A percentile compares a stretch with the other conserved stretches of the same genome.
Conservation (phyloP, 768 basidiomycete species). For the Pleurotus ostreatus region DNA sequence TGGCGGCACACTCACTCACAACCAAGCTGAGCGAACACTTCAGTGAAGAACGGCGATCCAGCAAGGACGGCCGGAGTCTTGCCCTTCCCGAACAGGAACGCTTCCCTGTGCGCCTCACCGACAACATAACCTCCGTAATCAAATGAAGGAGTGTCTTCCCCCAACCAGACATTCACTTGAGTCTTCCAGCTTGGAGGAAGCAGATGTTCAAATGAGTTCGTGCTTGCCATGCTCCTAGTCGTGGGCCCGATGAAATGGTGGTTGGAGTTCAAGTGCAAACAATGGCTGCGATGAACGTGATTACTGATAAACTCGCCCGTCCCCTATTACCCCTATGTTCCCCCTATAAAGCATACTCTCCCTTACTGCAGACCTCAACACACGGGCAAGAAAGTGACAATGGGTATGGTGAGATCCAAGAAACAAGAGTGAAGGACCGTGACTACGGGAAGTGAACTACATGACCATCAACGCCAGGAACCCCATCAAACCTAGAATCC, state of each 20-base stretch:
- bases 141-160: conserved; percentile 93
- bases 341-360: too few species aligned
- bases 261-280: not conserved
- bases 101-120: conserved; percentile 82
- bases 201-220: conserved; percentile 56
- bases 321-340: too few species aligned
- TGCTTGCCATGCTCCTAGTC: not conserved
- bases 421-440: too few species aligned
- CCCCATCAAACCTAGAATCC: not conserved
- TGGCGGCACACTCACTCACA: conserved; percentile 67
- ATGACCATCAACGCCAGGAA: not conserved
- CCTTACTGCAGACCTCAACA: too few species aligned
- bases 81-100: conserved; percentile 89
- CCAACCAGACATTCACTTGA: conserved; percentile 78
- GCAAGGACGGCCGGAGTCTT: conserved; percentile 76
- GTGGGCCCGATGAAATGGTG: not conserved
- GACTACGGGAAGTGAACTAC: not conserved
- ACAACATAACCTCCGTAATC: conserved; percentile 97
- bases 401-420: too few species aligned
- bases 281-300: too few species aligned
- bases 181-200: conserved; percentile 91
- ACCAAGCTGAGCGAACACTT: conserved; percentile 83
- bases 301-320: too few species aligned
- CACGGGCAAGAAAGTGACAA: too few species aligned
- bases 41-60: conserved; percentile 92